Base-by-base conservation (phyloP, 2,329 filamentous ascomycete species). In the Arthrobotrys iridis region DNA sequence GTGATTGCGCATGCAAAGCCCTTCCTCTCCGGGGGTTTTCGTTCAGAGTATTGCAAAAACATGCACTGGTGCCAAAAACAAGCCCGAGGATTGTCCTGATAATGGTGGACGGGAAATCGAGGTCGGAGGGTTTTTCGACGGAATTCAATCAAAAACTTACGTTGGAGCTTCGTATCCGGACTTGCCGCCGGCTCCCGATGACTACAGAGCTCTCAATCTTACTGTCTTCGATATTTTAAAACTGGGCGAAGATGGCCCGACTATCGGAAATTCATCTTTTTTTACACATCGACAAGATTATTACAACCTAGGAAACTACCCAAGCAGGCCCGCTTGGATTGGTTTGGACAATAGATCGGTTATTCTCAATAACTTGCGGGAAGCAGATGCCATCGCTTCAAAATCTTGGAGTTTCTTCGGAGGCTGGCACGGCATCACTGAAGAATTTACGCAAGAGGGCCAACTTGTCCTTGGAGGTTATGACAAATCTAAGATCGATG, bases 381-480 rank as follows among this genome's bases (percentile, higher is more conserved):
- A 37, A 11, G 10, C 50, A 20, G 22, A 37, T 24, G n/a, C 24
- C n/a, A 57, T 37, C 7, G 11, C 50, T 6, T 57, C 50, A 5
- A 57, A 57, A 33, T 11, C 11, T 2, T 57, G 50, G 50, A 37
- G 28, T 24, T 37, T 57, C 13, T 57, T 57, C 20, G 50, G 24
- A 2, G 50, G 50, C 1, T 57, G 50, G 50, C 24, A 57, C 13
- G 33, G 28, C 3, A 22, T 30, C 3, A 37, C 28, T 3, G 2
- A 8, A 13, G 50, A 57, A 6, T 22, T 13, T 10, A 3, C 33
- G n/a, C 50, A 57, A 37, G 28, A 33, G 1, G 33, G 28, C 2
- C 18, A 22, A n/a, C 50, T 57, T 13, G 28, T 57, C 4, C n/a
- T 57, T n/a, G 50, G 50, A 8, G 50, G 50, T n/a, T 57, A 57